Base-by-base conservation (phyloP, 768 basidiomycete genomes). In the Termitomyces titanicus region DNA sequence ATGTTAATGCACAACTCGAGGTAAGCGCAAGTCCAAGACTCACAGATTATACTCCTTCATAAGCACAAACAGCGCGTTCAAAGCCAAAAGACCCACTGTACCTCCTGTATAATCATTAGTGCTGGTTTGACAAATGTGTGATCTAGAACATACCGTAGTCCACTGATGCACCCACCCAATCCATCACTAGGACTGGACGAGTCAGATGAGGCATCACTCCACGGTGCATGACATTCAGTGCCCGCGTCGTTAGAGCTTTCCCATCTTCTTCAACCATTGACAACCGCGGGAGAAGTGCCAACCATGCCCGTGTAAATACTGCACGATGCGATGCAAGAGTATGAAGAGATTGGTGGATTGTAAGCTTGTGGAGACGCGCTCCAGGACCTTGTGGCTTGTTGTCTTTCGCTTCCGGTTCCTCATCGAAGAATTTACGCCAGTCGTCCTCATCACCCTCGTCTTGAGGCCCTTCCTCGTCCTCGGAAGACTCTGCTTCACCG, bases 31-130 rank as follows among this genome's bases (percentile, higher is more conserved):
- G n/a, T 44, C n/a, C 53, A 47, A 54, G 20, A 47, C 91, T 66
- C 65, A 92, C 95, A 99, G 77, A 63, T 97, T 97, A 66, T 97
- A 94, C 49, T 94, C 86, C 55, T 82, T 89, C 72, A 98, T 98
- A 57, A 99, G 76, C 12, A 88, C 81, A 65, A 94, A 98, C 47
- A 99, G 71, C 1, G 92, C 88, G 63, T 98, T 98, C 60, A 99
- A 77, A 1, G 92, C 94, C 42, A 98, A 74, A 53, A 99, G 77
- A 1, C 93, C 97, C 15, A 90, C 79, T 0, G 85, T 80, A 2
- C 93, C 94, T 33, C 94, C 93, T 90, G 58, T 17, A 34, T 40
- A 3, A 35, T 13, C 3, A 54, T 47, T 5, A 58, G 44, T 35
- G 40, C 31, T 48, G 13, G 33, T 53, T 18, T 22, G 33, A 18